These are phyloP conservation scores for Omphalea diandra DNA, from an alignment of 441 rosid species.

Conservation along the genomic window DNA sequence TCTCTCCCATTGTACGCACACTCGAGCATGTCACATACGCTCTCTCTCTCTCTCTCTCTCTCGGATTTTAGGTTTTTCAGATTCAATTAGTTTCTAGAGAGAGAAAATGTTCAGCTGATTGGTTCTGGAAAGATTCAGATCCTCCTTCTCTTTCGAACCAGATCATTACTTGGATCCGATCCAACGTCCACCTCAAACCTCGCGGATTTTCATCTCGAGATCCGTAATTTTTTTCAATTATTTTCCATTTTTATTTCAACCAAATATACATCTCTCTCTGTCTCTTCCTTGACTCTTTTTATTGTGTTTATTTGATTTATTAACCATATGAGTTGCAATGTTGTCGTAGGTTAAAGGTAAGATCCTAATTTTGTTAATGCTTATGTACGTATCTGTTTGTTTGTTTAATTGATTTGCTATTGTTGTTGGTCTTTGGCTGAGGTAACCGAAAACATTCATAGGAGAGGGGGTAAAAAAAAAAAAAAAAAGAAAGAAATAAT, in stretches of 20 bases:
- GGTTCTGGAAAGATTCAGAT: slow-evolving; percentile 39
- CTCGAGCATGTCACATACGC: too few species aligned
- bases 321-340: slow-evolving; percentile 17
- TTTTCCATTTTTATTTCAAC: slow-evolving; percentile 13
- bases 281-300: neutral
- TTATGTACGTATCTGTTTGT: neutral
- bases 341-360: slow-evolving; percentile 20
- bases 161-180: slow-evolving; percentile 32
- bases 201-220: slow-evolving; percentile 20
- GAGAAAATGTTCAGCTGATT: neutral
- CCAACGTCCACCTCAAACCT: slow-evolving; percentile 23
- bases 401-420: neutral
- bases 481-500: neutral
- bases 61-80: slow-evolving; percentile 39
- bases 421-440: neutral
- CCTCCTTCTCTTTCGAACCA: slow-evolving; percentile 25
- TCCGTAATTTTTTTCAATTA: slow-evolving; percentile 26
- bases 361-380: slow-evolving; percentile 15
- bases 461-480: too few species aligned
- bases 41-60: slow-evolving; percentile 17
- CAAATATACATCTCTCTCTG: neutral
- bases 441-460: neutral
- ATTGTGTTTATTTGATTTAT: neutral
- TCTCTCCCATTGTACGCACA: slow-evolving; percentile 9
- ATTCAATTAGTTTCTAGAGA: slow-evolving; percentile 33